Evolutionary conservation across 495 filamentous ascomycete species (phyloP).

Genomic region (Penicillium bialowiezense): DNA sequence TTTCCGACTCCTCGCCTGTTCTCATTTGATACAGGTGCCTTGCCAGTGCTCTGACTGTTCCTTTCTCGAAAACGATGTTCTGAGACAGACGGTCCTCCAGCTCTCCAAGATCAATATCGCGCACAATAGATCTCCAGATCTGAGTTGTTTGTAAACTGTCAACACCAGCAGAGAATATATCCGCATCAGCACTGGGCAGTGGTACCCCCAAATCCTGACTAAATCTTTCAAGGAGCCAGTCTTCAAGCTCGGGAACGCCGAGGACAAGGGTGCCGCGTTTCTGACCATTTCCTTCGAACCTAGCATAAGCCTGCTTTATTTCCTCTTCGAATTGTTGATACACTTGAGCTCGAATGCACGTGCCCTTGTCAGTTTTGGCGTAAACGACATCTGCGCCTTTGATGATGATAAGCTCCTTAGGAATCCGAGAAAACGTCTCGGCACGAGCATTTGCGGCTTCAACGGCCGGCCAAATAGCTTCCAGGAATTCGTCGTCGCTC

Average conservation of each 20-base stretch:
- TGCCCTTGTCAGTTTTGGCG: conserved; percentile 54
- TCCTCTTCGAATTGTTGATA: conserved; percentile 48
- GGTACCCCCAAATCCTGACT: conserved; percentile 20
- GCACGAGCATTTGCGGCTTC: conserved; percentile 45
- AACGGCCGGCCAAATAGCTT: conserved; percentile 51
- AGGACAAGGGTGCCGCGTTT: conserved; percentile 18
- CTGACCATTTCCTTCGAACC: conserved; percentile 22
- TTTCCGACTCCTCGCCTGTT: conserved; percentile 19
- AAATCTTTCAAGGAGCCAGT: conserved; percentile 26
- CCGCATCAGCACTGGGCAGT: conserved; percentile 30
- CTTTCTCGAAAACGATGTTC: conserved; percentile 48
- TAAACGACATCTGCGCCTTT: conserved; percentile 45
- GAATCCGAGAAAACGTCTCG: conserved; percentile 53
- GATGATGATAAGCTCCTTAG: conserved; percentile 49
- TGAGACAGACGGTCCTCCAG: conserved; percentile 32
- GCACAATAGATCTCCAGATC: conserved; percentile 41
- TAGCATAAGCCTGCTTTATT: conserved; percentile 46
- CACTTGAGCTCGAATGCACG: conserved; percentile 53
- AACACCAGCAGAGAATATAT: conserved; percentile 54
- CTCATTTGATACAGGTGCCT: conserved; percentile 24
- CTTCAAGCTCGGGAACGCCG: conserved; percentile 19
- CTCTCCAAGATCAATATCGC: conserved; percentile 28
- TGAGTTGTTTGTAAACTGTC: conserved; percentile 53
- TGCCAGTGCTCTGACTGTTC: conserved; percentile 35
- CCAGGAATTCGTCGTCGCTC: conserved; percentile 44